A percentile compares a stretch with the other conserved stretches of the same genome.
These are phyloP conservation scores for Trichosporon sp. DNA, from an alignment of 1,284 basidiomycete genomes.

Conservation along the genomic window DNA sequence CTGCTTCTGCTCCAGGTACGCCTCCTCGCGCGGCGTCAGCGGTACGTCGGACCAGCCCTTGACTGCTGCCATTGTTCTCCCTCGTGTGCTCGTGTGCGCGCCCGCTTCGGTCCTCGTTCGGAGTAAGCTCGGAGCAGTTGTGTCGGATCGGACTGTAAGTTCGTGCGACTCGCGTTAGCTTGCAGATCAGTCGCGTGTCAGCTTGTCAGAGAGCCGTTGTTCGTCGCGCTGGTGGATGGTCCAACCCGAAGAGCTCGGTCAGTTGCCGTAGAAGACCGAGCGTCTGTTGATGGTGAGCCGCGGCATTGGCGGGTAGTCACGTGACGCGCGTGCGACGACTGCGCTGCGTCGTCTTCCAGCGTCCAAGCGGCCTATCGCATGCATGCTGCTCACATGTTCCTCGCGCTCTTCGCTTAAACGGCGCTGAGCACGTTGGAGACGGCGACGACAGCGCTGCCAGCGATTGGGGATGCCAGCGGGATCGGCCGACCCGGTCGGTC, in stretches of 20 bases:
- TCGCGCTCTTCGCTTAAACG: not conserved
- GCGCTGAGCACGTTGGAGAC: not conserved
- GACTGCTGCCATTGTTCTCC: not conserved
- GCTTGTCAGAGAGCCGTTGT: too few species aligned
- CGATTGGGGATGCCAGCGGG: not conserved
- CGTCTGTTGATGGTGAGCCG: not conserved
- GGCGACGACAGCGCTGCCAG: not conserved
- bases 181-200: too few species aligned
- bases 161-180: too few species aligned
- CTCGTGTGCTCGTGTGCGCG: not conserved
- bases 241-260: not conserved
- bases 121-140: not conserved
- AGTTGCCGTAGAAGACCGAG: not conserved
- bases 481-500: not conserved
- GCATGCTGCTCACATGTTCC: too few species aligned
- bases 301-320: not conserved
- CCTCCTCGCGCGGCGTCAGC: conserved; percentile 2
- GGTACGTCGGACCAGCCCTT: not conserved
- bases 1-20: conserved; percentile 60
- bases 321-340: not conserved
- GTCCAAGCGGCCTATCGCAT: not conserved
- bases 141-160: not conserved
- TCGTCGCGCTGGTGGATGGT: not conserved
- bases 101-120: not conserved
- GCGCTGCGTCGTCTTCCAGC: not conserved